A percentile compares a stretch with the other conserved stretches of the same genome.
These are phyloP conservation scores for Ophiocordyceps unilateralis DNA, from an alignment of 2,329 filamentous ascomycete genomes.

Conservation along the genomic window DNA sequence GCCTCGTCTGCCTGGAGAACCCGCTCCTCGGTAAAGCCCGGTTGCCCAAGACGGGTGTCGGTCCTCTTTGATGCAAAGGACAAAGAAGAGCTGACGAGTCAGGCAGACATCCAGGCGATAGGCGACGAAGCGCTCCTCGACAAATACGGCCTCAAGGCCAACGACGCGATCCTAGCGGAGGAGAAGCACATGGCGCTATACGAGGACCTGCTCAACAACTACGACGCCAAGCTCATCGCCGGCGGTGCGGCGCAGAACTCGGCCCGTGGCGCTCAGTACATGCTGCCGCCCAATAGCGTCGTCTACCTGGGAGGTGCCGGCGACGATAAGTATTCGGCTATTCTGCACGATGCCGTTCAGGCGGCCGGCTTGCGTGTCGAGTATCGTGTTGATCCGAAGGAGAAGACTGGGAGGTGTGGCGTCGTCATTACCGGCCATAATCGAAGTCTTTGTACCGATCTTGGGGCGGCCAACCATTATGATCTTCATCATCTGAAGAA, in stretches of 20 bases:
- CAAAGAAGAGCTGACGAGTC: too few relatives aligned
- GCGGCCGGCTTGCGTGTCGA: conserved; percentile 81
- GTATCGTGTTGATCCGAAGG: conserved; percentile 76
- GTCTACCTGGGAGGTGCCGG: conserved; percentile 90
- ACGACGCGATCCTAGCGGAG: conserved; percentile 94
- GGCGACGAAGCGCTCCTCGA: conserved; percentile 72
- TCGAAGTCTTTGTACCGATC: conserved; percentile 85
- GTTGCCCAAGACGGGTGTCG: too few relatives aligned
- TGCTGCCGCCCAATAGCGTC: conserved; percentile 76
- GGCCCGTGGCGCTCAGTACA: conserved; percentile 89
- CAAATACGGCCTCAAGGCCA: conserved; percentile 87
- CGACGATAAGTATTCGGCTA: conserved; percentile 87
- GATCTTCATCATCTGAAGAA: conserved; percentile 84
- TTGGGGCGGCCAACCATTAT: conserved; percentile 94
- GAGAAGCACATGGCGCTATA: conserved; percentile 79
- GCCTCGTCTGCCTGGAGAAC: conserved; percentile 90
- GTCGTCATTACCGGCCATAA: conserved; percentile 95
- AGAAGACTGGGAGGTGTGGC: conserved; percentile 83
- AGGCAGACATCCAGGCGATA: conserved; percentile 76
- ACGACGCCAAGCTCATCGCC: conserved; percentile 83
- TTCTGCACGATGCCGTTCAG: conserved; percentile 70
- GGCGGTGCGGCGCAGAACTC: conserved; percentile 97
- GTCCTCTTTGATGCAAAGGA: neutral
- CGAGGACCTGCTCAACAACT: conserved; percentile 85
- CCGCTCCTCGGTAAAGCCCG: conserved; percentile 70